Evolutionary conservation across 345 rosid genomes (phyloP).

Genomic region (Schrenkiella parvula): DNA sequence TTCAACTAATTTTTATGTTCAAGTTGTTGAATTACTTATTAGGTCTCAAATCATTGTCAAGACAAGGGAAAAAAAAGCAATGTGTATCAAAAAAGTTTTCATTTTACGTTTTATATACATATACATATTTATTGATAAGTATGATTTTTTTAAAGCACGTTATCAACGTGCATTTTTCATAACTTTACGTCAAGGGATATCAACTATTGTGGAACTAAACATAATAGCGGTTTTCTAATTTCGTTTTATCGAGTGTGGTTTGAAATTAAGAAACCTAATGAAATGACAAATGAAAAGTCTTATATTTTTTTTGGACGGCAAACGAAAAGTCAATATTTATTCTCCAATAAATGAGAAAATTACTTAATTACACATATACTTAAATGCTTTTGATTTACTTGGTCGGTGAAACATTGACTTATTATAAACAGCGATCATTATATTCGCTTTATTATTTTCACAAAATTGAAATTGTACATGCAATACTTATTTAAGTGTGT

Average conservation of each 20-base stretch:
- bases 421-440: background rate
- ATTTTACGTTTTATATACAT: background rate
- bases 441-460: background rate
- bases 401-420: conserved; percentile 20
- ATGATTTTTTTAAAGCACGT: conserved; percentile 17
- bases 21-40: conserved; percentile 32
- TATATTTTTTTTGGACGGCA: background rate
- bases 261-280: background rate
- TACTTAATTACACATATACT: background rate
- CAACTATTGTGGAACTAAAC: background rate
- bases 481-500: too few relatives aligned
- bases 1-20: conserved; percentile 21
- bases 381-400: background rate
- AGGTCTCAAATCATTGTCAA: conserved; percentile 27
- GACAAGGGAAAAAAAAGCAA: background rate
- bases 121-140: background rate
- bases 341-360: background rate
- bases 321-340: background rate
- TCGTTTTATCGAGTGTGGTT: background rate
- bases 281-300: background rate
- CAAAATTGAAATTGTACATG: too few relatives aligned
- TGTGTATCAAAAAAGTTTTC: background rate
- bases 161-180: conserved; percentile 13
- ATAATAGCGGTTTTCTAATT: background rate
- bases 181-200: conserved; percentile 6